phyloP scores from a whole-genome alignment of 2,329 filamentous ascomycete genomes.

The Westerdykella ornata region DNA sequence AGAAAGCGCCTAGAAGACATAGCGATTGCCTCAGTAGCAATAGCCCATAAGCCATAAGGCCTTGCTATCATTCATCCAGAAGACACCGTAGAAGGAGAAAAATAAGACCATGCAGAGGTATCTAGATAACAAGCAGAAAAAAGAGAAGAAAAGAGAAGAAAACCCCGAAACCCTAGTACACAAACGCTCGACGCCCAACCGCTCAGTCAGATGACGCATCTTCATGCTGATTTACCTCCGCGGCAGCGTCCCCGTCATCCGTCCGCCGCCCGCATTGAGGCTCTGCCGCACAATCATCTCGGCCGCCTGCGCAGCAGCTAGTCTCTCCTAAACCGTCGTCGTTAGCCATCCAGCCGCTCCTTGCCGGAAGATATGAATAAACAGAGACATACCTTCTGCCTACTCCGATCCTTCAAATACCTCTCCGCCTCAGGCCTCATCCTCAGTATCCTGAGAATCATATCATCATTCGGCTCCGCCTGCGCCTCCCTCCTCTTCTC shows the following conservation, averaged over 20 bases:
- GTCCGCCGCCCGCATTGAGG: slow-evolving; percentile 54
- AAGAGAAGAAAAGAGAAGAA: neutral
- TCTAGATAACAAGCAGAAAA: neutral
- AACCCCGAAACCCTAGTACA: neutral
- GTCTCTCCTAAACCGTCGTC: slow-evolving; percentile 55
- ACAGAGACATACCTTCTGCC: slow-evolving; percentile 58
- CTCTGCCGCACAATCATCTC: slow-evolving; percentile 94
- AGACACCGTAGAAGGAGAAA: neutral
- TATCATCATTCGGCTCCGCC: slow-evolving; percentile 94
- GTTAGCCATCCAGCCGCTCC: no score
- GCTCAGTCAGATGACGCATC: neutral
- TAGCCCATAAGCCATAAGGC: no score
- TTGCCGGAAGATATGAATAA: no score
- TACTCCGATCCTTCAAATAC: slow-evolving; percentile 83
- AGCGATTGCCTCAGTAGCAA: no score
- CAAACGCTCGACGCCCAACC: neutral
- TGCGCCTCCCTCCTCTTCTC: slow-evolving; percentile 94
- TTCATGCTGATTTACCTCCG: slow-evolving; percentile 6
- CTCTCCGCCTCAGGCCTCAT: slow-evolving; percentile 87
- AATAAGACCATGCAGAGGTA: neutral
- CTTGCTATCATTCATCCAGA: no score
- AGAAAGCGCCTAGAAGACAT: no score
- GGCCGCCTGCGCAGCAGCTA: slow-evolving; percentile 82
- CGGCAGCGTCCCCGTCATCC: slow-evolving; percentile 43
- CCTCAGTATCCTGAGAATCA: slow-evolving; percentile 88